Evolutionary conservation across 2,329 filamentous ascomycete genomes (phyloP).

Genomic region (Lasiodiplodia hormozganensis): DNA sequence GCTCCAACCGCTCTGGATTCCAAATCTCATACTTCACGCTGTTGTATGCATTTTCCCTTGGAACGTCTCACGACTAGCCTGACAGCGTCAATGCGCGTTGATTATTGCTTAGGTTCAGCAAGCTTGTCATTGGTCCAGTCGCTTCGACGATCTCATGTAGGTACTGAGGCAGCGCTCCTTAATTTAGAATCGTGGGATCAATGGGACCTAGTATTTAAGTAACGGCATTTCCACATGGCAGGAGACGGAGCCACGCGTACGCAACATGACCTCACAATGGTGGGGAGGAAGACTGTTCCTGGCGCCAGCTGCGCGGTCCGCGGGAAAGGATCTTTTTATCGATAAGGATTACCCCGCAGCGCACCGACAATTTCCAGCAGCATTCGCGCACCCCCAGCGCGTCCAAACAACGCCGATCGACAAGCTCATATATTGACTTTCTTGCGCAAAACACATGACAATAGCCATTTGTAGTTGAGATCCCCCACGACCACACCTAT

Average conservation of each 20-base stretch:
- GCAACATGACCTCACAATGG: slow-evolving; percentile 13
- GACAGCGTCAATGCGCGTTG: neutral
- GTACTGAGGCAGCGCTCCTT: neutral
- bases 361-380: slow-evolving; percentile 7
- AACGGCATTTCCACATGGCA: neutral
- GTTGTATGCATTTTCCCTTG: neutral
- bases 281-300: slow-evolving; percentile 4
- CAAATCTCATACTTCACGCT: neutral
- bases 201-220: neutral
- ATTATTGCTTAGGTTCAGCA: slow-evolving; percentile 2
- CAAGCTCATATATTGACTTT: slow-evolving; percentile 9
- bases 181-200: neutral
- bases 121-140: neutral
- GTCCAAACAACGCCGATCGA: neutral
- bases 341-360: slow-evolving; percentile 20
- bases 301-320: slow-evolving; percentile 4
- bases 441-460: neutral
- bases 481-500: neutral
- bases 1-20: neutral
- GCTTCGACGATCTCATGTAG: neutral
- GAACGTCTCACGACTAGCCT: neutral
- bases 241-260: neutral
- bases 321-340: slow-evolving; percentile 6
- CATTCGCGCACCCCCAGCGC: neutral
- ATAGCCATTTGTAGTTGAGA: neutral